phyloP scores from a whole-genome alignment of 1,139 yeast species.

The Candida albicans region DNA sequence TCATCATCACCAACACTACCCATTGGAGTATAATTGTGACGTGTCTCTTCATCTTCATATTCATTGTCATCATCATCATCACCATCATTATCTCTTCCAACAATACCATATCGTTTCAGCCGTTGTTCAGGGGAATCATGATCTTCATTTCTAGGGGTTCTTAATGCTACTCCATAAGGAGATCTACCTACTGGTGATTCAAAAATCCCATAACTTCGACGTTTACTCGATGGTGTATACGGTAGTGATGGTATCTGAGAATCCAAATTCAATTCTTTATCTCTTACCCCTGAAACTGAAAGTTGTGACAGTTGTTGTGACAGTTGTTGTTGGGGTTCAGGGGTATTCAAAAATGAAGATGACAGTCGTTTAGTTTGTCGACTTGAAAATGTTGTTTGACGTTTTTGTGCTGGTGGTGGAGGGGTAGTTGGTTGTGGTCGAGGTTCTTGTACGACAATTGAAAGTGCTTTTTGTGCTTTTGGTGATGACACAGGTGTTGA shows the following conservation, averaged over 20 bases:
- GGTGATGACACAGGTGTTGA: constrained; percentile 35
- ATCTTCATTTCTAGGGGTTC: constrained; percentile 39
- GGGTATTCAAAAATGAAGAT: constrained; percentile 30
- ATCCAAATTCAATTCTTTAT: neutral
- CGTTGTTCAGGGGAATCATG: constrained; percentile 16
- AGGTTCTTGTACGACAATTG: constrained; percentile 10
- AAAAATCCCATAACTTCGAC: constrained; percentile 31
- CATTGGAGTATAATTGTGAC: too few species aligned
- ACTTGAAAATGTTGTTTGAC: neutral
- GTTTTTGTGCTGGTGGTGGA: neutral
- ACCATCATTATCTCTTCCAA: too few species aligned
- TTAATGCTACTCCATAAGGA: constrained; percentile 32
- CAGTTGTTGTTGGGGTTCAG: constrained; percentile 39
- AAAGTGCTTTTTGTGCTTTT: constrained; percentile 13
- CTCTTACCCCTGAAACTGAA: too few species aligned
- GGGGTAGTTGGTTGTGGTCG: constrained; percentile 26
- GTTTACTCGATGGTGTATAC: constrained; percentile 41
- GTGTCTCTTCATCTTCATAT: too few species aligned
- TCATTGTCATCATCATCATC: too few species aligned
- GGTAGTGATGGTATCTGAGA: constrained; percentile 22
- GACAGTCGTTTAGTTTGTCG: constrained; percentile 8
- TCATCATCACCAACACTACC: constrained; percentile 10
- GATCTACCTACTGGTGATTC: constrained; percentile 37
- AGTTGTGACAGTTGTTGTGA: too few species aligned
- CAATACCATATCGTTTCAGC: too few species aligned